phyloP scores from a whole-genome alignment of 768 basidiomycete genomes.

The Kwoniella dendrophila region DNA sequence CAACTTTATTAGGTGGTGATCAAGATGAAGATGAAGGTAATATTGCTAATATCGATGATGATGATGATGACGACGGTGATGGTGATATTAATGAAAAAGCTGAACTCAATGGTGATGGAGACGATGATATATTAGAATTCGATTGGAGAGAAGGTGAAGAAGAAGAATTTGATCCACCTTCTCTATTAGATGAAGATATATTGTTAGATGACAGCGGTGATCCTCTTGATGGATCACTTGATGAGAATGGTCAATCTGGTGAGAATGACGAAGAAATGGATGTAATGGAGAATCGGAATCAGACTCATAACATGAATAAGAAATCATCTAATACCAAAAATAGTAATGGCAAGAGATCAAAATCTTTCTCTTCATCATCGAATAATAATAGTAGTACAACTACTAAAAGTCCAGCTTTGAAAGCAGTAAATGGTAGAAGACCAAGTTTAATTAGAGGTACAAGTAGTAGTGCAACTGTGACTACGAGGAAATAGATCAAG shows the following conservation, averaged over 20 bases:
- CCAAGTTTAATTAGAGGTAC: constrained; percentile 6
- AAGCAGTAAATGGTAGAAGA: constrained; percentile 7
- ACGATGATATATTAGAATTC: constrained; percentile 56
- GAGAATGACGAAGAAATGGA: constrained; percentile 54
- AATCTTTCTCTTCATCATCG: background rate
- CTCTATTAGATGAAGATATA: constrained; percentile 2
- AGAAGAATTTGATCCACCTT: constrained; percentile 59
- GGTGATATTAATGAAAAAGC: constrained; percentile 52
- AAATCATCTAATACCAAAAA: constrained; percentile 48
- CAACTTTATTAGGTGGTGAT: constrained; percentile 22
- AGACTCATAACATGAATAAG: constrained; percentile 52
- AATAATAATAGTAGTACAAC: background rate
- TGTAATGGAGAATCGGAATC: constrained; percentile 27
- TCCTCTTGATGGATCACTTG: background rate
- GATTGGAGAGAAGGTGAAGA: constrained; percentile 55
- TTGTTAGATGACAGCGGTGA: constrained; percentile 7
- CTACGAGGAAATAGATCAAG: background rate
- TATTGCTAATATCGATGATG: constrained; percentile 31
- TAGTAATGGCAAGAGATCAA: background rate
- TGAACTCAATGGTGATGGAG: constrained; percentile 52
- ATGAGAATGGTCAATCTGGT: constrained; percentile 61
- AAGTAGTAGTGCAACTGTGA: constrained; percentile 3
- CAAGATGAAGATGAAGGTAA: constrained; percentile 35
- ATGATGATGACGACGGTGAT: constrained; percentile 42
- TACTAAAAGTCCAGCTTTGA: constrained; percentile 15